Evolutionary conservation across 257 asterid species (phyloP), one percentile per base, ranked within the genome.

Genomic region (Pogostemon cablin): DNA sequence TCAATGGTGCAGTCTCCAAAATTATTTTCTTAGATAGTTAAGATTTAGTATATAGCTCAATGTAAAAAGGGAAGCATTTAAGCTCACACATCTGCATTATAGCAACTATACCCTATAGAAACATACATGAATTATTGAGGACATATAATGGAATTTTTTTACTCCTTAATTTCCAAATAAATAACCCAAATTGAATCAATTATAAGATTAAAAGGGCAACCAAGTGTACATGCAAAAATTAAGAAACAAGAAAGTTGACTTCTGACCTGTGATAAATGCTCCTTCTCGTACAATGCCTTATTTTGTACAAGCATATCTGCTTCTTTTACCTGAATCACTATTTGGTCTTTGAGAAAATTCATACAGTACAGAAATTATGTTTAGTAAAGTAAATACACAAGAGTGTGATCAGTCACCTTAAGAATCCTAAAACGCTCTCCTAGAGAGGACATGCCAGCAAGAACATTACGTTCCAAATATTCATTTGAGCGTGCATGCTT

Each of bases 351-450:
- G 38, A 38, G 52, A 66, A 65, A 65, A 59, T 7, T 48, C 69
- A 9, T 9, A 68, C 6, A 69, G 58, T 53, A 72, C 20, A 11
- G 32, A 68, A 55, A 15, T 10, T 3, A 35, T 10, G 5, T 11
- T 60, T 15, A n/a, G 41, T 67, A 34, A 57, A 74, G 38, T 44
- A 48, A 65, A 76, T 77, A 78, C 72, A 68, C 69, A 65, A 54
- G 62, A 63, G 52, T 52, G 34, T 41, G 61, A 81, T 65, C 69
- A 75, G 85, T 77, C 80, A 91, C 98, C 98, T 92, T 92, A 77
- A 92, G 95, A 61, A 77, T 75, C 91, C 90, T 88, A 83, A 83
- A 92, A 78, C 95, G 96, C 76, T 92, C 98, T 84, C 96, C 98
- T 56, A 92, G 81, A 82, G 96, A 87, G 40, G 88, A 72, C 81